Evolutionary conservation across 257 asterid species (phyloP).

Genomic region (Lantana camara): DNA sequence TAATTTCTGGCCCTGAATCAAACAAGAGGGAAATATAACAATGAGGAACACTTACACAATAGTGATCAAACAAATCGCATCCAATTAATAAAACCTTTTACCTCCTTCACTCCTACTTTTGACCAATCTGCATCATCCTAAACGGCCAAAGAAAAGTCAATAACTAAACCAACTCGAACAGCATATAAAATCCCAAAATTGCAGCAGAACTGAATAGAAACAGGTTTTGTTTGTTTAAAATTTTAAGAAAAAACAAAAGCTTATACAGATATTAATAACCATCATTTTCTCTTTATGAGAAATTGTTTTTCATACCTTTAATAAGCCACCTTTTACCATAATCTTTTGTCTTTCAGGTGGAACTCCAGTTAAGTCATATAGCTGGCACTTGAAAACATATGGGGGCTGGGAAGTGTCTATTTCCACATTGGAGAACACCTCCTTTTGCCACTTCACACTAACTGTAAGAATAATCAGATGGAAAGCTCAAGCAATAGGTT

Average conservation of each 20-base stretch:
- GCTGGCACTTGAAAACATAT: constrained; percentile 90
- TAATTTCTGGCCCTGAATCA: constrained; percentile 87
- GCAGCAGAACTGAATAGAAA: constrained; percentile 11
- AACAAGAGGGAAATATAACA: constrained; percentile 7
- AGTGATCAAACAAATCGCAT: constrained; percentile 9
- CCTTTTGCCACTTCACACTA: constrained; percentile 97
- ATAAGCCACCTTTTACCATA: constrained; percentile 96
- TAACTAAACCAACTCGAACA: constrained; percentile 16
- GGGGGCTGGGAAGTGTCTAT: constrained; percentile 92
- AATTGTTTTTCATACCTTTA: constrained; percentile 63
- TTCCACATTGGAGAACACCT: constrained; percentile 73
- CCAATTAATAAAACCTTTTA: constrained; percentile 30
- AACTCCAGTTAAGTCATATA: constrained; percentile 95
- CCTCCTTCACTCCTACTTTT: constrained; percentile 91
- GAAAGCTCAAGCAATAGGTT: constrained; percentile 15
- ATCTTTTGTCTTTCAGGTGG: constrained; percentile 99
- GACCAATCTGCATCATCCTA: constrained; percentile 98
- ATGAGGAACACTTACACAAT: not conserved
- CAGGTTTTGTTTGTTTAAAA: constrained; percentile 17
- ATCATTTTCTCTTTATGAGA: not conserved
- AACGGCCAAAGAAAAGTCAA: constrained; percentile 27
- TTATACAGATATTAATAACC: not conserved
- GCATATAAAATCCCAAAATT: constrained; percentile 11
- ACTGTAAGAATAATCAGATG: constrained; percentile 52
- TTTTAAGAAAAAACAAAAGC: not conserved